Percentiles rank a stretch among this genome's conserved stretches.
Evolutionary conservation across 2,329 filamentous ascomycete species (phyloP).

Genomic region (Sporothrix globosa): DNA sequence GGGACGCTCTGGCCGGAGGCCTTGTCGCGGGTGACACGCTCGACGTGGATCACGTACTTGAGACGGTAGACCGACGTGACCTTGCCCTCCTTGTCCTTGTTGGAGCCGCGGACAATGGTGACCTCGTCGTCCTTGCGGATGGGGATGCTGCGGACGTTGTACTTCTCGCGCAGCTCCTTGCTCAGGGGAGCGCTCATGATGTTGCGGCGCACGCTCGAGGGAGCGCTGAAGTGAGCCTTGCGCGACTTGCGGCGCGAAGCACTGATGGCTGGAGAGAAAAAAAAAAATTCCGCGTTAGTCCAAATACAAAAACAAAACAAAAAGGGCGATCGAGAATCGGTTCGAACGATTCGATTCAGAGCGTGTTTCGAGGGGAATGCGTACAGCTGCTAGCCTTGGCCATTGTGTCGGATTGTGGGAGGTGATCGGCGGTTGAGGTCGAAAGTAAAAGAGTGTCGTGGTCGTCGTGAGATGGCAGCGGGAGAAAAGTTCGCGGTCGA

Average conservation of each 20-base stretch:
- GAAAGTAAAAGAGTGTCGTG: conserved; percentile 28
- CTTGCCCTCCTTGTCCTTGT: conserved; percentile 99
- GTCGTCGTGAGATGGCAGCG: conserved; percentile 24
- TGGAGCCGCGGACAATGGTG: conserved; percentile 83
- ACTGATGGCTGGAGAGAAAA: conserved; percentile 56
- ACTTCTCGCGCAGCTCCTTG: conserved; percentile 98
- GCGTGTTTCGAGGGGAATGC: conserved; percentile 12
- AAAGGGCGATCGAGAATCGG: neutral
- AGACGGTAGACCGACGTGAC: conserved; percentile 96
- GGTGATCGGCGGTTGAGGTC: conserved; percentile 22
- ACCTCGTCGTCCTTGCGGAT: conserved; percentile 98
- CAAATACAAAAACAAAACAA: neutral
- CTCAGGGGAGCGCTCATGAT: conserved; percentile 96
- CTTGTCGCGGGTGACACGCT: conserved; percentile 97
- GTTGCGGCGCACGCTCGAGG: conserved; percentile 88
- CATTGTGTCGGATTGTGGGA: conserved; percentile 34
- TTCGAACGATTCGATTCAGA: neutral
- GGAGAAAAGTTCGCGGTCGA: conserved; percentile 24
- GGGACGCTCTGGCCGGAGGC: conserved; percentile 94
- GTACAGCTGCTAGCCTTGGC: conserved; percentile 37
- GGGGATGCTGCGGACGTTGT: conserved; percentile 97
- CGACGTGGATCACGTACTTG: conserved; percentile 96
- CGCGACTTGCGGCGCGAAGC: conserved; percentile 98
- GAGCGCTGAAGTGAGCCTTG: conserved; percentile 96
- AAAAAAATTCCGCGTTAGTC: conserved; percentile 15